Conservation (phyloP, 495 filamentous ascomycete genomes). For the Aspergillus asperescens region DNA sequence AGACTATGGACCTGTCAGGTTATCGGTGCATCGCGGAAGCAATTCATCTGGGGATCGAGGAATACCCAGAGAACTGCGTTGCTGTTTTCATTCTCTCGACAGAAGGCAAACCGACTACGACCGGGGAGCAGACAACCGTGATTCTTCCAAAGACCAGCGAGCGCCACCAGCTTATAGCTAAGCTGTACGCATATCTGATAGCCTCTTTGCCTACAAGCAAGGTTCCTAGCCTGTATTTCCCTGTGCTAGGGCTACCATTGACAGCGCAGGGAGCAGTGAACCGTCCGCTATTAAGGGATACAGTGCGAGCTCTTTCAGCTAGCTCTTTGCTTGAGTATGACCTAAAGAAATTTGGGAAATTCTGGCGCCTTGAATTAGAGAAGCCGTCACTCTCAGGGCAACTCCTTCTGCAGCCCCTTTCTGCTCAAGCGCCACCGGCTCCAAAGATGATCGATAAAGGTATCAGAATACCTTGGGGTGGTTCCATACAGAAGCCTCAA, state of each 20-base stretch:
- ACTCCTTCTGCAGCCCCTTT: not conserved
- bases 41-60: slow-evolving; percentile 14
- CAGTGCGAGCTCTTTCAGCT: slow-evolving; percentile 17
- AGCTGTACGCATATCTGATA: slow-evolving; percentile 24
- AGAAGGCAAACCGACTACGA: not conserved
- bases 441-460: not conserved
- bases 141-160: slow-evolving; percentile 17
- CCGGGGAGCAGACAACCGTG: not conserved
- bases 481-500: not conserved
- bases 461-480: slow-evolving; percentile 8
- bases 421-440: not conserved
- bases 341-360: slow-evolving; percentile 10
- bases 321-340: slow-evolving; percentile 5
- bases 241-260: slow-evolving; percentile 48
- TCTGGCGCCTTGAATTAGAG: slow-evolving; percentile 1
- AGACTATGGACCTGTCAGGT: slow-evolving; percentile 13
- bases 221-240: slow-evolving; percentile 56
- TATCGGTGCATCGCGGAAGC: slow-evolving; percentile 24
- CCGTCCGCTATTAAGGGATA: slow-evolving; percentile 20
- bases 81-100: slow-evolving; percentile 29
- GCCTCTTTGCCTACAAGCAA: slow-evolving; percentile 41
- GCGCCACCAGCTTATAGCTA: slow-evolving; percentile 15
- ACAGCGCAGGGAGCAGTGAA: slow-evolving; percentile 49
- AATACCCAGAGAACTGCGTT: slow-evolving; percentile 10
- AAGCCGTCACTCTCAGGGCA: not conserved